These are phyloP conservation scores for Aquanectria penicillioides DNA, from an alignment of 2,329 filamentous ascomycete genomes.

Conservation along the genomic window DNA sequence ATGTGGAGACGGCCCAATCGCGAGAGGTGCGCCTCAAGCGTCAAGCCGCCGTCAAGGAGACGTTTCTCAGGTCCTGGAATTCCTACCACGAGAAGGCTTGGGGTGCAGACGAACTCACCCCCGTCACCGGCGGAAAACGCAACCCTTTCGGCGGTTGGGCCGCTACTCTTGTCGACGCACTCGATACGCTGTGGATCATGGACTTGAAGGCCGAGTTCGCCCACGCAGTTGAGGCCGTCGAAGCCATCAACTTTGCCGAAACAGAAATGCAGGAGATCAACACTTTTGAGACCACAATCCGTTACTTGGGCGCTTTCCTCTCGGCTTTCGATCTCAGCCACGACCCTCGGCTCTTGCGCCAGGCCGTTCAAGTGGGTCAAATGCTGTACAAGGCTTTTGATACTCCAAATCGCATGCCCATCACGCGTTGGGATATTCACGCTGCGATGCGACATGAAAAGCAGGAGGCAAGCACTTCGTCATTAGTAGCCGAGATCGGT, in stretches of 20 bases:
- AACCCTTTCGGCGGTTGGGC: constrained; percentile 75
- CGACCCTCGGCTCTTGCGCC: constrained; percentile 64
- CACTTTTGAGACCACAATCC: constrained; percentile 77
- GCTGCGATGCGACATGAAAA: constrained; percentile 45
- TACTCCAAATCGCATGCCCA: constrained; percentile 74
- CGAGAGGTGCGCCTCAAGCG: constrained; percentile 51
- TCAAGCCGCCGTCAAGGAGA: constrained; percentile 52
- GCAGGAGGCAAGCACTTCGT: constrained; percentile 48
- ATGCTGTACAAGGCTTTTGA: constrained; percentile 74
- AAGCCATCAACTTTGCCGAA: constrained; percentile 68
- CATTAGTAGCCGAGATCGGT: constrained; percentile 62
- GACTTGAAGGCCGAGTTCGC: constrained; percentile 73
- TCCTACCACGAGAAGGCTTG: constrained; percentile 72
- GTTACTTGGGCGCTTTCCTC: constrained; percentile 75
- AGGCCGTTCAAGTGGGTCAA: constrained; percentile 71
- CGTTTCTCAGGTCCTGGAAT: constrained; percentile 57
- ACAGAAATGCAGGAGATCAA: constrained; percentile 63
- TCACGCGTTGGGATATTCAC: constrained; percentile 58
- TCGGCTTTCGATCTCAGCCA: constrained; percentile 74
- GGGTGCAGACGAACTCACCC: constrained; percentile 71
- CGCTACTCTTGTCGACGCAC: constrained; percentile 72
- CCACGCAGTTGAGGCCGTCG: constrained; percentile 67
- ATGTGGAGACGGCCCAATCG: constrained; percentile 38
- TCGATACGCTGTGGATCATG: constrained; percentile 81
- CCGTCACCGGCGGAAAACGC: constrained; percentile 61